Base-by-base conservation (phyloP, 1,284 basidiomycete genomes). In the Cryptococcus jaspeensis region DNA sequence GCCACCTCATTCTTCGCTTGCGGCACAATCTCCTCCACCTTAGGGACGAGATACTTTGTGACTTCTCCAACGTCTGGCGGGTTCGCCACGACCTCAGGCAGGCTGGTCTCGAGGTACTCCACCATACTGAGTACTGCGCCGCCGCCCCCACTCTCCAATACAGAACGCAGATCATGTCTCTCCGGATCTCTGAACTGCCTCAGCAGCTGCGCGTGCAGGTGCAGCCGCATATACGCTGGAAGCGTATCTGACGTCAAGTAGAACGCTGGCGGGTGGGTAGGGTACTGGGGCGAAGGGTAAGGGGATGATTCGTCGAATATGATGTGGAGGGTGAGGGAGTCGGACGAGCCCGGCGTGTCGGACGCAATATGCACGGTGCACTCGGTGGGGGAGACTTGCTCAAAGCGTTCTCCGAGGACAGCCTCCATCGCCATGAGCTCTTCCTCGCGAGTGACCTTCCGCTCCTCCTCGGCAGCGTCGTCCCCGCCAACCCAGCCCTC, bases 161-260 rank as follows among this genome's bases (percentile, higher is more conserved):
- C 82, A 6, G 80, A 80, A 22, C 67, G 68, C 61, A 82, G 77
- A 50, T 84, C 82, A 2, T 80, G 81, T 15, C 76, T 62, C 50
- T 75, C 72, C 1, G 71, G 69, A 60, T 78, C 76, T 58, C 83
- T 77, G 73, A 87, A 81, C 9, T 81, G 82, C 5, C 70, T 58
- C 8, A 90, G 78, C 15, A 90, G 79, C 40, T 81, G 80, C 2
- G 85, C 83, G n/a, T 92, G 82, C 16, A 96, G 81, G 65, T 95
- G 86, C 0, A 97, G 83, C 36, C 90, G 86, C 60, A 96, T 81
- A 73, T 96, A 97, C 0, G 91, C 83, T 0, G 93, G 85, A 6
- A 89, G 79, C 0, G 83, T 83, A 0, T 78, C 71, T 1, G 91
- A 92, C 0, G 87, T 83, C 55, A 96, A 77, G 71, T 87, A 94